These are phyloP conservation scores for Fusarium sp. DNA, from an alignment of 2,329 filamentous ascomycete species.

Conservation along the genomic window DNA sequence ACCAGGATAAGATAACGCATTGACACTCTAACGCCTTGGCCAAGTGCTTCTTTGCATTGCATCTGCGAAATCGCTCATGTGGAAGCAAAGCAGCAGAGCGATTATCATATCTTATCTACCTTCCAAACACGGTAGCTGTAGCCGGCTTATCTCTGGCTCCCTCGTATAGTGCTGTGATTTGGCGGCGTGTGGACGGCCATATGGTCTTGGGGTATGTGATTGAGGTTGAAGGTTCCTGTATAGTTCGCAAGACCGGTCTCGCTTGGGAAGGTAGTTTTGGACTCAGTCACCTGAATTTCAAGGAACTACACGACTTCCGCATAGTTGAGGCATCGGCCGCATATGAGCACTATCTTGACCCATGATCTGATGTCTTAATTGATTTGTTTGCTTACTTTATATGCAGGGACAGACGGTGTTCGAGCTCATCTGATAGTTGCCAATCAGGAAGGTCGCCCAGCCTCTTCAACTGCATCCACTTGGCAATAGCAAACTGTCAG, in stretches of 20 bases:
- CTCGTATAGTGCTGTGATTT: neutral
- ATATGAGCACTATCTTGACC: neutral
- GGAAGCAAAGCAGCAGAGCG: neutral
- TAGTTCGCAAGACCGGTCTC: neutral
- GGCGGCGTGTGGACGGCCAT: neutral
- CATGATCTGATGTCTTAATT: neutral
- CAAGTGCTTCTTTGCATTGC: neutral
- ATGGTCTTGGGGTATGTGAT: neutral
- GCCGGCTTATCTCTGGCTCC: constrained; percentile 11
- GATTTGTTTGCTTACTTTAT: neutral
- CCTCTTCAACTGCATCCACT: neutral
- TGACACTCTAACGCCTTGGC: neutral
- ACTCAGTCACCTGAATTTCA: rapidly evolving
- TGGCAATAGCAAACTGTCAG: neutral
- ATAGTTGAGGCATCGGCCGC: neutral
- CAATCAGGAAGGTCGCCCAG: neutral
- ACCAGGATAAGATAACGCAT: constrained; percentile 25
- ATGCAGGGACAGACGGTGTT: neutral
- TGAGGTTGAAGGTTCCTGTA: neutral
- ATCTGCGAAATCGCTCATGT: neutral
- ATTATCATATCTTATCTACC: constrained; percentile 11
- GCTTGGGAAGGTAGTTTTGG: neutral
- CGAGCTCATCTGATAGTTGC: neutral
- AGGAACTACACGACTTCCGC: neutral
- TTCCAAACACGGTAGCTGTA: constrained; percentile 15